phyloP scores from a whole-genome alignment of 2,329 filamentous ascomycete species.

The Macrophomina pseudophaseolina region DNA sequence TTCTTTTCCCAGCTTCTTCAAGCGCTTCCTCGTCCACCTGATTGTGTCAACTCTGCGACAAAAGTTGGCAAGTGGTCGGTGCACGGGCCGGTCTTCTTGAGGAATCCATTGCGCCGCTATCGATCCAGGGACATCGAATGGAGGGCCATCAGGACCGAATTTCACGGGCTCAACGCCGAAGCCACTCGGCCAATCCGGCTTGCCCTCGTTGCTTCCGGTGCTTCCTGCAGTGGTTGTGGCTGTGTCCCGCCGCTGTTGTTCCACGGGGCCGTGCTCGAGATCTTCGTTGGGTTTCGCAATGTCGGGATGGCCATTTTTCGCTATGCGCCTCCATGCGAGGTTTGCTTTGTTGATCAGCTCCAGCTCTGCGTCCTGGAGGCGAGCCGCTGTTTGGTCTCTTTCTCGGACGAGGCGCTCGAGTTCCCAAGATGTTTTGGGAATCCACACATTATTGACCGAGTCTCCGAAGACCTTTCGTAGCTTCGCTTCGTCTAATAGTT shows the following conservation, averaged over 20 bases:
- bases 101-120: constrained; percentile 21
- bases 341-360: constrained; percentile 2
- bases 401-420: constrained; percentile 17
- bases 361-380: constrained; percentile 19
- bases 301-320: constrained; percentile 11
- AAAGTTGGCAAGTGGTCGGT: constrained; percentile 14
- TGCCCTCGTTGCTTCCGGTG: neutral
- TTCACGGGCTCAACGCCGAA: neutral
- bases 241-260: neutral
- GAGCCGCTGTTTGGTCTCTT: constrained; percentile 14
- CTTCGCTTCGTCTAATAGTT: constrained; percentile 15
- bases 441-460: constrained; percentile 16
- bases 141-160: neutral
- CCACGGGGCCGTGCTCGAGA: neutral
- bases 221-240: neutral
- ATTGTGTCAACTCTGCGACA: constrained; percentile 14
- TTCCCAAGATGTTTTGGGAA: constrained; percentile 13
- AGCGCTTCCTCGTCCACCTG: constrained; percentile 14
- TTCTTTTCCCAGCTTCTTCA: constrained; percentile 74
- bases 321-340: neutral
- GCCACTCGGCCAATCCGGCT: neutral
- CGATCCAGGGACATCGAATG: constrained; percentile 13
- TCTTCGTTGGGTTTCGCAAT: neutral
- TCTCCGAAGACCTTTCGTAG: constrained; percentile 22
- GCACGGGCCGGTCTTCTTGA: constrained; percentile 3